A percentile compares a stretch with the other conserved stretches of the same genome.
Evolutionary conservation across 352 stramenopile genomes (phyloP).

Genomic region (Aphanomyces euteiches): DNA sequence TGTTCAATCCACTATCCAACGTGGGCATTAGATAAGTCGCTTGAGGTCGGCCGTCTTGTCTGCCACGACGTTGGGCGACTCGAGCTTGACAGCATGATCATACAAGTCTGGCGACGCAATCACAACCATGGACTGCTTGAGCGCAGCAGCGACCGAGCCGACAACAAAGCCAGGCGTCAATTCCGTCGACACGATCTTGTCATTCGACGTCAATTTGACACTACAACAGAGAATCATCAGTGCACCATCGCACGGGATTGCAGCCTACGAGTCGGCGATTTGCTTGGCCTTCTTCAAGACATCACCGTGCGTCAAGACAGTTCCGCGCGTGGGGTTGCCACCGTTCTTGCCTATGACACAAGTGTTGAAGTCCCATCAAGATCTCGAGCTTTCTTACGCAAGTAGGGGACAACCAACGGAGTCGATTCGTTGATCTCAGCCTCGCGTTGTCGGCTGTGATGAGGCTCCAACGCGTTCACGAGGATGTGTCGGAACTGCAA

Average conservation of each 20-base stretch:
- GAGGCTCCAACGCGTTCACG: conserved; percentile 70
- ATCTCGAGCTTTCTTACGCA: conserved; percentile 41
- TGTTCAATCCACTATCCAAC: too few species aligned
- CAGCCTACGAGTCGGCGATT: conserved; percentile 62
- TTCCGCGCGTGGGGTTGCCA: conserved; percentile 77
- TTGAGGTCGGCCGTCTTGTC: conserved; percentile 74
- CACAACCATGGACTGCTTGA: conserved; percentile 71
- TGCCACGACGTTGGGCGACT: conserved; percentile 74
- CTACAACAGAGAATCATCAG: conserved; percentile 33
- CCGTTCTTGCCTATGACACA: conserved; percentile 54
- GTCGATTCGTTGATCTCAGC: conserved; percentile 68
- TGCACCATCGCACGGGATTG: neutral
- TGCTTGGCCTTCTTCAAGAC: conserved; percentile 67
- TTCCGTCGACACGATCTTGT: conserved; percentile 81
- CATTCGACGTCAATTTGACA: conserved; percentile 59
- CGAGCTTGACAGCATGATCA: conserved; percentile 68
- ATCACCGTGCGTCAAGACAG: conserved; percentile 72
- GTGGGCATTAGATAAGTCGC: conserved; percentile 40
- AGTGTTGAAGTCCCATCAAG: neutral
- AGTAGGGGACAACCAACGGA: conserved; percentile 69
- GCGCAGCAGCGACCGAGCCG: conserved; percentile 67
- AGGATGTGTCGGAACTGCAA: conserved; percentile 77
- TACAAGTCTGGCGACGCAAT: conserved; percentile 71
- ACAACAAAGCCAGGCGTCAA: conserved; percentile 62
- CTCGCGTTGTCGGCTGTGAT: conserved; percentile 52